Conservation (phyloP, 352 stramenopile genomes). For the Globisporangium uncinulatum region DNA sequence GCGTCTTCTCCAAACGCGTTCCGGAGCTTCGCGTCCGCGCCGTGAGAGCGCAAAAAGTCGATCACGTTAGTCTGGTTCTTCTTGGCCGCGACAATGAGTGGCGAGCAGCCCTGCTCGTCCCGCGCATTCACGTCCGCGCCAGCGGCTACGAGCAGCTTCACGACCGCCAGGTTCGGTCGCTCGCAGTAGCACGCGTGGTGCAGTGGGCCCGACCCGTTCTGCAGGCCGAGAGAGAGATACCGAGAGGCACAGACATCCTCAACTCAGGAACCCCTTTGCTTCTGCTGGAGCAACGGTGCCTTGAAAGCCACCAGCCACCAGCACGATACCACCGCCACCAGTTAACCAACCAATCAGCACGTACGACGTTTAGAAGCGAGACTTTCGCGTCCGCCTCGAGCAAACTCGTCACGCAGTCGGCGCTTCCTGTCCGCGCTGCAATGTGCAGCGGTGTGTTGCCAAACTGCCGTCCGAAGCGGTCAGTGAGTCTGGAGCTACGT, state of each 20-base stretch:
- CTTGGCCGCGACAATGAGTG: conserved; percentile 67
- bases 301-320: too few species aligned
- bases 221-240: not conserved
- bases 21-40: conserved; percentile 41
- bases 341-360: not conserved
- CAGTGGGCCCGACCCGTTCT: conserved; percentile 69
- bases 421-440: conserved; percentile 48
- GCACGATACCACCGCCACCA: too few species aligned
- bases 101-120: conserved; percentile 56
- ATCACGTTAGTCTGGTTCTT: conserved; percentile 67
- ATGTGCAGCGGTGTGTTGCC: conserved; percentile 76
- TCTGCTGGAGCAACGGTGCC: too few species aligned
- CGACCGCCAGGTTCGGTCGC: conserved; percentile 39
- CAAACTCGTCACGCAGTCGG: conserved; percentile 40
- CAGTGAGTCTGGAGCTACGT: too few species aligned
- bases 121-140: conserved; percentile 55
- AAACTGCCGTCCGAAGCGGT: conserved; percentile 34
- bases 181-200: conserved; percentile 81
- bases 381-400: conserved; percentile 41
- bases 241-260: too few species aligned
- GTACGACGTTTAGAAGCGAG: conserved; percentile 49
- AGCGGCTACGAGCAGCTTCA: conserved; percentile 48
- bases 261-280: too few species aligned
- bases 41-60: conserved; percentile 39
- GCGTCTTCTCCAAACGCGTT: conserved; percentile 63